Conservation (phyloP, 2,329 filamentous ascomycete genomes). For the Nectriaceae sp. region DNA sequence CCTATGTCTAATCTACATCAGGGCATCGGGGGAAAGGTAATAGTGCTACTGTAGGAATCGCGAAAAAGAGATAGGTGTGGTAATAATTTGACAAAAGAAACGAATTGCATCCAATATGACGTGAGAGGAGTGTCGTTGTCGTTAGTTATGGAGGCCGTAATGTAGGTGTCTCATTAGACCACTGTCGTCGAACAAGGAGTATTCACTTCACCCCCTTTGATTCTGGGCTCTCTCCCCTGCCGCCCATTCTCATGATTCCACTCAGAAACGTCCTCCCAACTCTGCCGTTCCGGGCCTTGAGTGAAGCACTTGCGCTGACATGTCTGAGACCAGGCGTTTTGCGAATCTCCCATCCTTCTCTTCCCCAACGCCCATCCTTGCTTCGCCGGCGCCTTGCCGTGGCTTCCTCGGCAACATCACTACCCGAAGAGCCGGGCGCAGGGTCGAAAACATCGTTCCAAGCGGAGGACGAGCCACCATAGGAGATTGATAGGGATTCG, state of each 20-base stretch:
- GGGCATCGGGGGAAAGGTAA: too few species aligned
- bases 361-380: conserved; percentile 34
- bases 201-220: too few species aligned
- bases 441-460: conserved; percentile 29
- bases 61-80: too few species aligned
- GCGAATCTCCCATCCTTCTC: conserved; percentile 28
- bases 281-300: conserved; percentile 41
- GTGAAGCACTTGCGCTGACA: conserved; percentile 31
- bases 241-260: conserved; percentile 47
- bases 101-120: too few species aligned
- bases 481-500: conserved; percentile 36
- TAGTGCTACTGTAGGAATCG: too few species aligned
- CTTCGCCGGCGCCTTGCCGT: conserved; percentile 25
- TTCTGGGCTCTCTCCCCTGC: conserved; percentile 43
- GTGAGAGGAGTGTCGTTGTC: too few species aligned
- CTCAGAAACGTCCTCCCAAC: conserved; percentile 45
- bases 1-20: too few species aligned
- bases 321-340: conserved; percentile 31
- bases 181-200: too few species aligned
- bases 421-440: conserved; percentile 54
- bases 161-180: too few species aligned
- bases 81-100: too few species aligned
- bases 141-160: too few species aligned
- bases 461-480: conserved; percentile 26
- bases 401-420: conserved; percentile 39